Conservation (phyloP, 2,329 filamentous ascomycete species). For the Colletotrichum orchidophilum region DNA sequence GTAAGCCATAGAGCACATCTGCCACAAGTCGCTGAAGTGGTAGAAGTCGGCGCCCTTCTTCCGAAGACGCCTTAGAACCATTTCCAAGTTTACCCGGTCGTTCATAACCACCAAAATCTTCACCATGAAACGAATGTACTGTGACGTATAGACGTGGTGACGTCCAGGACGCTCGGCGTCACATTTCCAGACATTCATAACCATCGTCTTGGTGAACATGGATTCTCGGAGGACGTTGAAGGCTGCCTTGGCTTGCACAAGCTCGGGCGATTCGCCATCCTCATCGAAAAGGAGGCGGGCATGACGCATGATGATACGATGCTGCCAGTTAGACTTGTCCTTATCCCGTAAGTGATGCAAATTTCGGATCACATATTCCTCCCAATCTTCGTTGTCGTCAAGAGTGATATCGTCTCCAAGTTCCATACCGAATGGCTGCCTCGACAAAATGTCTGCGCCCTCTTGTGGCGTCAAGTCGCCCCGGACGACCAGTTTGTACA, state of each 20-base stretch:
- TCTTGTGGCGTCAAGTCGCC: slow-evolving; percentile 58
- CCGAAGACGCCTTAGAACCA: slow-evolving; percentile 80
- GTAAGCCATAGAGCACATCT: slow-evolving; percentile 63
- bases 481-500: slow-evolving; percentile 80
- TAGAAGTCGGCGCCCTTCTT: slow-evolving; percentile 83
- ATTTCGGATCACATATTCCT: slow-evolving; percentile 62
- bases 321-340: slow-evolving; percentile 95
- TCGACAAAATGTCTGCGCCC: slow-evolving; percentile 62
- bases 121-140: slow-evolving; percentile 86
- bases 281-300: slow-evolving; percentile 64
- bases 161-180: slow-evolving; percentile 84
- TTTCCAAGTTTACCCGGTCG: slow-evolving; percentile 80
- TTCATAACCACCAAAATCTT: slow-evolving; percentile 77
- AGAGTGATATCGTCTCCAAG: slow-evolving; percentile 57
- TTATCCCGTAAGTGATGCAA: slow-evolving; percentile 68
- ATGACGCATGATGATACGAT: slow-evolving; percentile 85
- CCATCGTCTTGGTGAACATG: slow-evolving; percentile 93
- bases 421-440: slow-evolving; percentile 63
- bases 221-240: slow-evolving; percentile 78
- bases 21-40: slow-evolving; percentile 69
- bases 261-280: slow-evolving; percentile 49
- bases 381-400: slow-evolving; percentile 71
- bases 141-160: slow-evolving; percentile 91
- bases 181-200: slow-evolving; percentile 94
- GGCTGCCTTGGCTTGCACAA: slow-evolving; percentile 79